Evolutionary conservation across 805 yeast genomes (phyloP).

Genomic region (Yueomyces sp.): DNA sequence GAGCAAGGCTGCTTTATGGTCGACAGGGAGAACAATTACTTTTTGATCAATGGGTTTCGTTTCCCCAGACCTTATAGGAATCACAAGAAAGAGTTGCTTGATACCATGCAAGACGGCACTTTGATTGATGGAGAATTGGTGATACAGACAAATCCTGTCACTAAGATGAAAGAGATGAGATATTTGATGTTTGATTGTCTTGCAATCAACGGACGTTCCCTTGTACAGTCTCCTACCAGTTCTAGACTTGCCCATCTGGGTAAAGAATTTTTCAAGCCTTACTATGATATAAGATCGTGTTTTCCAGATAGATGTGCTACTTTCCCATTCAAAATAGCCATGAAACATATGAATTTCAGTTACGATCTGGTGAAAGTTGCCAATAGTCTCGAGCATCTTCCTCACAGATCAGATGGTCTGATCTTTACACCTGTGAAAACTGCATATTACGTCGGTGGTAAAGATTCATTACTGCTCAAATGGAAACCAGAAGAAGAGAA

Average conservation of each 20-base stretch:
- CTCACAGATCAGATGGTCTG: conserved; percentile 87
- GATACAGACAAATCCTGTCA: conserved; percentile 41
- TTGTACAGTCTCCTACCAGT: conserved; percentile 58
- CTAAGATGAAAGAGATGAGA: conserved; percentile 51
- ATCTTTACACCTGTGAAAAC: conserved; percentile 85
- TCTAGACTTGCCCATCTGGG: conserved; percentile 81
- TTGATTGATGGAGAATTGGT: conserved; percentile 92
- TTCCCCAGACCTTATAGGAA: conserved; percentile 45
- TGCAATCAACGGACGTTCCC: conserved; percentile 61
- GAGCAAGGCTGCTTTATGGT: conserved; percentile 85
- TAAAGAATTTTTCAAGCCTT: conserved; percentile 71
- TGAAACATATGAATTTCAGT: conserved; percentile 80
- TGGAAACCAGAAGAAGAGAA: conserved; percentile 98
- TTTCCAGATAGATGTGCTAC: conserved; percentile 62
- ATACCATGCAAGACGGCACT: conserved; percentile 71
- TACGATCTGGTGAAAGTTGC: conserved; percentile 69
- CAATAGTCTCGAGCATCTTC: conserved; percentile 52
- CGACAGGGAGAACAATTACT: conserved; percentile 81
- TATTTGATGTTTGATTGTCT: conserved; percentile 86
- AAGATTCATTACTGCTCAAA: conserved; percentile 73
- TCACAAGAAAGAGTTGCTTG: conserved; percentile 19
- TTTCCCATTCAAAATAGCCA: conserved; percentile 75
- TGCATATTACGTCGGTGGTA: conserved; percentile 70
- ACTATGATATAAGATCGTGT: conserved; percentile 48
- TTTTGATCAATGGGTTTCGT: conserved; percentile 67